Evolutionary conservation across 2,329 filamentous ascomycete species (phyloP).

Genomic region (Colletotrichum sp.): DNA sequence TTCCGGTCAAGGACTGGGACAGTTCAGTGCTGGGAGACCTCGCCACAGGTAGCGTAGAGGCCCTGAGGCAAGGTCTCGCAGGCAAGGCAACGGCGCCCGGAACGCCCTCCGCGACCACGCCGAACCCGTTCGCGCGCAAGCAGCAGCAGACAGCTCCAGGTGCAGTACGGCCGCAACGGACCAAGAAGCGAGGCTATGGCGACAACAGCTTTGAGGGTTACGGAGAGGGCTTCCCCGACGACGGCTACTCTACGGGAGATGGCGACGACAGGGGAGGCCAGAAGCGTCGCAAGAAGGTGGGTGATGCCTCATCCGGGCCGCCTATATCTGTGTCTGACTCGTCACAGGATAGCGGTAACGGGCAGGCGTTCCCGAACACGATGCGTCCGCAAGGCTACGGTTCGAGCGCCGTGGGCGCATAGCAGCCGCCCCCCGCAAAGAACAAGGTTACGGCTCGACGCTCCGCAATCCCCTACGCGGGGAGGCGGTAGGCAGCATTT

Average conservation of each 20-base stretch:
- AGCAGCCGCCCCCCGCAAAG: constrained; percentile 19
- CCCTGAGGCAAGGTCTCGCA: constrained; percentile 43
- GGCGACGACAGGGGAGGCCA: constrained; percentile 64
- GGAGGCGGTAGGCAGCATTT: not conserved
- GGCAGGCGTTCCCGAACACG: constrained; percentile 45
- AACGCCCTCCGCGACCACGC: constrained; percentile 49
- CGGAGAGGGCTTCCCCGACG: constrained; percentile 72
- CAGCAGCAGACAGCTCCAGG: constrained; percentile 14
- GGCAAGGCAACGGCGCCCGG: constrained; percentile 56
- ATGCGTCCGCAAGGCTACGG: constrained; percentile 60
- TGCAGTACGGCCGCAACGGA: constrained; percentile 62
- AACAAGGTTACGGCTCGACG: not conserved
- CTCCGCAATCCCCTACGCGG: not conserved
- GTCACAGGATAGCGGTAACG: constrained; percentile 47
- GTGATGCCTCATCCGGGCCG: constrained; percentile 25
- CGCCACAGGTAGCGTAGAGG: constrained; percentile 43
- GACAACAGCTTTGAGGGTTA: constrained; percentile 79
- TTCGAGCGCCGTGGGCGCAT: constrained; percentile 63
- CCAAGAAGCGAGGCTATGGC: constrained; percentile 78
- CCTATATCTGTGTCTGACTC: constrained; percentile 42
- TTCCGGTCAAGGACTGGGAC: constrained; percentile 62
- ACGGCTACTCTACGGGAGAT: constrained; percentile 77
- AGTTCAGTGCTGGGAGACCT: constrained; percentile 63
- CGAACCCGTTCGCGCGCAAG: constrained; percentile 20
- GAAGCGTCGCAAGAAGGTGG: constrained; percentile 71